Evolutionary conservation across 2,329 filamentous ascomycete species (phyloP).

Genomic region (Hirsutella minnesotensis): DNA sequence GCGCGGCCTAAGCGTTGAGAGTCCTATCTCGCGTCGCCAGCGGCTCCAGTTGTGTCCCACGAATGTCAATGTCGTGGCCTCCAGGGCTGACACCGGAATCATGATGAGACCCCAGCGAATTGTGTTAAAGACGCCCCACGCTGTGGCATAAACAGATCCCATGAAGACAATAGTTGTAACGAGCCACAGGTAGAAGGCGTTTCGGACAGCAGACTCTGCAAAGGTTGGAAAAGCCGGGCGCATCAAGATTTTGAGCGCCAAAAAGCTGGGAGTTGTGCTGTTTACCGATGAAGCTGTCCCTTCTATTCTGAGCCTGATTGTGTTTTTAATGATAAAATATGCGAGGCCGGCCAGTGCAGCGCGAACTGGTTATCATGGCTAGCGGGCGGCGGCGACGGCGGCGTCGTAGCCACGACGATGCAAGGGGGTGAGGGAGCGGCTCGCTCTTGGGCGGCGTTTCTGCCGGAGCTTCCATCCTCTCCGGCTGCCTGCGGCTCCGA

Average conservation of each 20-base stretch:
- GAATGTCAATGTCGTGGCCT: slow-evolving; percentile 53
- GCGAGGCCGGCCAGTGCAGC: slow-evolving; percentile 42
- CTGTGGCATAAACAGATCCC: slow-evolving; percentile 54
- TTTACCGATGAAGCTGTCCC: neutral
- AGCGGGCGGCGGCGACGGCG: too few relatives aligned
- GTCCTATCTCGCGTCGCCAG: slow-evolving; percentile 22
- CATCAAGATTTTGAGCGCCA: slow-evolving; percentile 36
- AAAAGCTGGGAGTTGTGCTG: slow-evolving; percentile 21
- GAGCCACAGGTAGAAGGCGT: slow-evolving; percentile 60
- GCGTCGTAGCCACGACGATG: too few relatives aligned
- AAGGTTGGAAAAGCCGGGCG: slow-evolving; percentile 49
- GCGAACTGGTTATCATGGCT: too few relatives aligned
- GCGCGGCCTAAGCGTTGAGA: slow-evolving; percentile 8
- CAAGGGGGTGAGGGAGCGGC: too few relatives aligned
- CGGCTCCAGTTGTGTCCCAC: slow-evolving; percentile 55
- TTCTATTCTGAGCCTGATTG: neutral
- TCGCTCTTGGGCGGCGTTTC: too few relatives aligned
- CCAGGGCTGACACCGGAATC: slow-evolving; percentile 57
- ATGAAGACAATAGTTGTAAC: slow-evolving; percentile 52
- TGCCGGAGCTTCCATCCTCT: too few relatives aligned
- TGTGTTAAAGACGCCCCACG: slow-evolving; percentile 63
- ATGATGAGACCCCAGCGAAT: slow-evolving; percentile 66
- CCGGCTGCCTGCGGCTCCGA: too few relatives aligned
- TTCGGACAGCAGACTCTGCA: slow-evolving; percentile 52
- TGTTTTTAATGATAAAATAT: slow-evolving; percentile 41